phyloP scores from a whole-genome alignment of 495 filamentous ascomycete genomes.

The Immersiella caudata region DNA sequence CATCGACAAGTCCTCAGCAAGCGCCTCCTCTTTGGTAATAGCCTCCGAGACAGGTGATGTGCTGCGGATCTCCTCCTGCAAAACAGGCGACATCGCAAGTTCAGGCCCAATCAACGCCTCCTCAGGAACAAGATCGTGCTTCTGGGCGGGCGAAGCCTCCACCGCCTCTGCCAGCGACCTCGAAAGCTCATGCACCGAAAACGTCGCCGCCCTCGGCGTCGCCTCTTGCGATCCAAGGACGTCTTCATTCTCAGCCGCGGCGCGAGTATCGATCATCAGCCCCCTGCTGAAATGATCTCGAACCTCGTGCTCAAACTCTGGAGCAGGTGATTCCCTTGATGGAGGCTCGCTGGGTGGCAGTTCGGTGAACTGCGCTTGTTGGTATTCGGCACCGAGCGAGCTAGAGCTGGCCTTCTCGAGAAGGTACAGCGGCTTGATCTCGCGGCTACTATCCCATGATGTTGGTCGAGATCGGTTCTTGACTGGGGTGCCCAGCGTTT shows the following conservation, averaged over 20 bases:
- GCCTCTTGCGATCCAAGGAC: constrained; percentile 39
- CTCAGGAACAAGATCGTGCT: background rate
- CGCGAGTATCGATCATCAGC: constrained; percentile 35
- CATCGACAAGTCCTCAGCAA: constrained; percentile 13
- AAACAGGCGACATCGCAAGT: background rate
- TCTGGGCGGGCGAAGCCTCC: background rate
- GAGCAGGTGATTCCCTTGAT: constrained; percentile 35
- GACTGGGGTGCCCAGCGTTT: constrained; percentile 25
- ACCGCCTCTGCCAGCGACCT: background rate
- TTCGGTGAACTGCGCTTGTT: constrained; percentile 20
- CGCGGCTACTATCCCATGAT: constrained; percentile 53
- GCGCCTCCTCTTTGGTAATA: background rate
- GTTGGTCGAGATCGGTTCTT: constrained; percentile 47
- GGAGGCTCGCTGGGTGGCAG: constrained; percentile 41
- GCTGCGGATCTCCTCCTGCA: background rate
- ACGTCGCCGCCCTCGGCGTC: constrained; percentile 36
- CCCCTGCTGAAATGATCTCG: constrained; percentile 10
- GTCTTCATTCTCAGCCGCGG: constrained; percentile 24
- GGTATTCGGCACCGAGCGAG: constrained; percentile 16
- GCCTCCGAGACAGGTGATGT: background rate
- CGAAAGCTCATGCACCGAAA: background rate
- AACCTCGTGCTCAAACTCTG: constrained; percentile 11
- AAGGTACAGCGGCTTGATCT: constrained; percentile 54
- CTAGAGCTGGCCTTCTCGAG: constrained; percentile 44
- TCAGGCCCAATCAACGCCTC: background rate